Conservation (phyloP, 805 yeast genomes). For the Candida pseudoglaebosa region DNA sequence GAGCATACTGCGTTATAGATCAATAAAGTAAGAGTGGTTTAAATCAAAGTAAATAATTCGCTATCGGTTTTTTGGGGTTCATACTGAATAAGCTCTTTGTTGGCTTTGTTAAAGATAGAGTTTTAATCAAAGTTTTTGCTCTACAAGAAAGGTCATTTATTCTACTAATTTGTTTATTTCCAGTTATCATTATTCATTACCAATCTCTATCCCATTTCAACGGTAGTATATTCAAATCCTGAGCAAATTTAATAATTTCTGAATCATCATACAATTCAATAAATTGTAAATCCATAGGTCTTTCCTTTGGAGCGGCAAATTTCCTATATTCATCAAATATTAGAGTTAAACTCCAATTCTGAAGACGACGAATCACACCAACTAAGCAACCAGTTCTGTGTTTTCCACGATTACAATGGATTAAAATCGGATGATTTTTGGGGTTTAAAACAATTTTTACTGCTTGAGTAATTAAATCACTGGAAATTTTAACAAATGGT, state of each 20-base stretch:
- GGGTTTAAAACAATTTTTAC: slow-evolving; percentile 79
- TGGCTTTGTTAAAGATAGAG: too few relatives aligned
- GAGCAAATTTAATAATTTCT: slow-evolving; percentile 55
- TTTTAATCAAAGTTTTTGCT: too few relatives aligned
- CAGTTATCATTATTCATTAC: not conserved
- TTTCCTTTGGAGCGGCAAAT: slow-evolving; percentile 91
- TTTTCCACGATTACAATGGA: slow-evolving; percentile 95
- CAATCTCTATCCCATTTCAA: slow-evolving; percentile 52
- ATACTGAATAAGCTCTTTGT: too few relatives aligned
- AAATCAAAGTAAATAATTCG: too few relatives aligned
- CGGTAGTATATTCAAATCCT: slow-evolving; percentile 57
- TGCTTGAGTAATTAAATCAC: slow-evolving; percentile 71
- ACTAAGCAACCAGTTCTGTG: slow-evolving; percentile 96
- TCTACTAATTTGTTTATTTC: too few relatives aligned
- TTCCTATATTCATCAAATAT: slow-evolving; percentile 93
- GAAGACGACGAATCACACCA: slow-evolving; percentile 85
- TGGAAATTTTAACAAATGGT: slow-evolving; percentile 75
- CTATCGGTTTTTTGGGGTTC: too few relatives aligned
- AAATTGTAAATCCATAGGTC: slow-evolving; percentile 94
- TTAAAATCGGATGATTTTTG: slow-evolving; percentile 82
- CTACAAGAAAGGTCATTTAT: too few relatives aligned
- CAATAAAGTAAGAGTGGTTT: too few relatives aligned
- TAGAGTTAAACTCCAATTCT: slow-evolving; percentile 89
- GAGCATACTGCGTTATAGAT: too few relatives aligned
- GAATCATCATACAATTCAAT: slow-evolving; percentile 81